Percentiles rank a stretch among this genome's conserved stretches.
Conservation (phyloP, 192 early-diverging fungal genomes). For the Coemansia reversa region DNA sequence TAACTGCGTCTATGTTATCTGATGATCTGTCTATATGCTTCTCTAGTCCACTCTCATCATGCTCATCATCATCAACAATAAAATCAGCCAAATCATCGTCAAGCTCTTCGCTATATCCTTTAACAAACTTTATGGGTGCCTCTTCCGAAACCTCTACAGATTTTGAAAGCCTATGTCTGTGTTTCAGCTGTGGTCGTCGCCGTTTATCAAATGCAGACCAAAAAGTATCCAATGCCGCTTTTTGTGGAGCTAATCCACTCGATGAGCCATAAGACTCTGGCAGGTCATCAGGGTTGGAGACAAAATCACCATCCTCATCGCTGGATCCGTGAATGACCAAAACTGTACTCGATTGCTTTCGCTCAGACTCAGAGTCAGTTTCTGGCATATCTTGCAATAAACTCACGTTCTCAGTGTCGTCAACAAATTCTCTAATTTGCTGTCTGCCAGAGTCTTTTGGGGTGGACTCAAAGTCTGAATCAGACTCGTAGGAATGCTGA, state of each 20-base stretch:
- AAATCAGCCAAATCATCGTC: slow-evolving; percentile 46
- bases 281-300: slow-evolving; percentile 33
- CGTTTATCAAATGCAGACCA: slow-evolving; percentile 24
- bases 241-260: background rate
- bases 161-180: slow-evolving; percentile 2
- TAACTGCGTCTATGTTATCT: background rate
- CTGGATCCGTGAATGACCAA: slow-evolving; percentile 43
- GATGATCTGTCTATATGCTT: background rate
- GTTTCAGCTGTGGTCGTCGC: slow-evolving; percentile 22
- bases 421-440: background rate
- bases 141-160: background rate
- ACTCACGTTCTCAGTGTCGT: background rate
- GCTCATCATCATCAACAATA: slow-evolving; percentile 45
- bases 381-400: slow-evolving; percentile 19
- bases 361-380: slow-evolving; percentile 36
- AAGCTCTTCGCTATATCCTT: slow-evolving; percentile 27
- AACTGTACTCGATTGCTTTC: slow-evolving; percentile 1
- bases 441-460: background rate
- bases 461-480: slow-evolving; percentile 1
- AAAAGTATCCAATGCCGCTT: slow-evolving; percentile 12
- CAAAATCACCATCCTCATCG: slow-evolving; percentile 38
- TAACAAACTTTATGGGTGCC: background rate
- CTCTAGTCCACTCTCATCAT: background rate
- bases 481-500: slow-evolving; percentile 14
- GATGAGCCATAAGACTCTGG: background rate